Percentiles rank a stretch among this genome's conserved stretches.
phyloP scores from a whole-genome alignment of 2,329 filamentous ascomycete species.

The Hypoxylon sp. region DNA sequence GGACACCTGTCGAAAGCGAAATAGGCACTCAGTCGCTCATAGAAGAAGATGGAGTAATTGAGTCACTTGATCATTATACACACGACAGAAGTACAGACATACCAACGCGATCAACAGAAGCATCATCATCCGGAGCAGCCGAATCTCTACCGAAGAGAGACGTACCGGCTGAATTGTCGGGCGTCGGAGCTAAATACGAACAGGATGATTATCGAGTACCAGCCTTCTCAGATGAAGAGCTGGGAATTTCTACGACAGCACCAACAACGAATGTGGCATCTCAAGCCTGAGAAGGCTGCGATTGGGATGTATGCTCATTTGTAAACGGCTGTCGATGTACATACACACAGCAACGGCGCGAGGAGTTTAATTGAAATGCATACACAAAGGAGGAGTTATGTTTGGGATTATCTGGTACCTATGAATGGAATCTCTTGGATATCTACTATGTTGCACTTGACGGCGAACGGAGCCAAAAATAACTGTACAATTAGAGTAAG shows the following conservation, averaged over 20 bases:
- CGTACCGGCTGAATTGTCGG: constrained; percentile 43
- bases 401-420: constrained; percentile 21
- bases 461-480: constrained; percentile 26
- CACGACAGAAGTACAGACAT: constrained; percentile 45
- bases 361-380: constrained; percentile 33
- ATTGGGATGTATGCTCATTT: constrained; percentile 19
- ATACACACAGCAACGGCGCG: constrained; percentile 35
- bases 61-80: constrained; percentile 35
- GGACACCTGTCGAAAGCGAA: constrained; percentile 7
- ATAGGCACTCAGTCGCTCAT: constrained; percentile 14
- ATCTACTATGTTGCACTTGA: constrained; percentile 4
- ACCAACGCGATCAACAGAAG: constrained; percentile 47
- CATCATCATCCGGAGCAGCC: constrained; percentile 30
- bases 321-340: constrained; percentile 28
- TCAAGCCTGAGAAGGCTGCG: constrained; percentile 39
- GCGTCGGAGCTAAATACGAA: constrained; percentile 44
- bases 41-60: constrained; percentile 30
- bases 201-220: constrained; percentile 35
- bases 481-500: constrained; percentile 35
- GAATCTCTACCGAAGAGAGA: constrained; percentile 32
- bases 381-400: constrained; percentile 7
- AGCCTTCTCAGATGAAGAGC: constrained; percentile 47
- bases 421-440: constrained; percentile 13
- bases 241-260: constrained; percentile 40
- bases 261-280: constrained; percentile 44